phyloP scores from a whole-genome alignment of 192 early-diverging fungal species.

The Chytriomyces sp. region DNA sequence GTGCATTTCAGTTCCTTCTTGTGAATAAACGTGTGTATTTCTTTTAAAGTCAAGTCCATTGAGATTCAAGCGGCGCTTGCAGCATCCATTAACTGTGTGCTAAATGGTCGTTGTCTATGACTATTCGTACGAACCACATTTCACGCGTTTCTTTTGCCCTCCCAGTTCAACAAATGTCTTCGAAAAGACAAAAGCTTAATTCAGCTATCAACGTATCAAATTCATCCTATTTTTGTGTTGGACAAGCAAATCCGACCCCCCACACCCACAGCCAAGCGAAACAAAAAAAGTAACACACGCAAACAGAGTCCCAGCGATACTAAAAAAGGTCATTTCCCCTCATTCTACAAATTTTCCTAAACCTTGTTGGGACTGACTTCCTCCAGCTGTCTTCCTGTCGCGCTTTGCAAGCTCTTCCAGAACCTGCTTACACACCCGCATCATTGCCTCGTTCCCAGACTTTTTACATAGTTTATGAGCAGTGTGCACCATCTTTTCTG shows the following conservation, averaged over 20 bases:
- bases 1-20: neutral
- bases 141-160: too few relatives aligned
- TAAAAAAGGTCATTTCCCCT: too few relatives aligned
- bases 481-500: slow-evolving; percentile 30
- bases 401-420: slow-evolving; percentile 19
- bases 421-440: slow-evolving; percentile 14
- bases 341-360: too few relatives aligned
- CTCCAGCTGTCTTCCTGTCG: slow-evolving; percentile 7
- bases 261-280: neutral
- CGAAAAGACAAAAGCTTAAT: too few relatives aligned
- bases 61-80: too few relatives aligned
- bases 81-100: too few relatives aligned
- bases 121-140: too few relatives aligned
- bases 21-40: neutral
- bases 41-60: neutral
- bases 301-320: neutral
- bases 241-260: too few relatives aligned
- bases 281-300: neutral
- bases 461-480: slow-evolving; percentile 34
- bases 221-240: too few relatives aligned
- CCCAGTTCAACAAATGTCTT: too few relatives aligned
- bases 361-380: neutral
- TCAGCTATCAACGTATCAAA: too few relatives aligned
- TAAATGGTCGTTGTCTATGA: too few relatives aligned
- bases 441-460: slow-evolving; percentile 14